Conservation (phyloP, 768 basidiomycete species). For the Rhodotorula paludigena region DNA sequence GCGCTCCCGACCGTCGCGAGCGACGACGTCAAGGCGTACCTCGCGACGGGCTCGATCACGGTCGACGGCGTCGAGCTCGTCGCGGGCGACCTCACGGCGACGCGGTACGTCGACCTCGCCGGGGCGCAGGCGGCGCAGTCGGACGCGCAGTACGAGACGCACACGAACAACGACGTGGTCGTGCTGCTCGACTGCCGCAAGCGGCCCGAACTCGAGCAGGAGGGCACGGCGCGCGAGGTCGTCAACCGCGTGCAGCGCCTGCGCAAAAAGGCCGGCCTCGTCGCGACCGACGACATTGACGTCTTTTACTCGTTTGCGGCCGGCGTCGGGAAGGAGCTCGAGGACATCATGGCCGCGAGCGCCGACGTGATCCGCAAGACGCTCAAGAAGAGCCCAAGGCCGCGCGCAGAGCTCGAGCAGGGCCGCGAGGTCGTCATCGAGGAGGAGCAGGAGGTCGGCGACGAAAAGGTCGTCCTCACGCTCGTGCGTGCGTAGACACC, state of each 20-base stretch:
- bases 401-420: constrained; percentile 22
- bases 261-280: constrained; percentile 89
- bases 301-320: constrained; percentile 77
- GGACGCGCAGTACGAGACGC: constrained; percentile 66
- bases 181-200: constrained; percentile 83
- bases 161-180: constrained; percentile 88
- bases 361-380: constrained; percentile 36
- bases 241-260: constrained; percentile 90
- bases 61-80: constrained; percentile 87
- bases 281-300: constrained; percentile 87
- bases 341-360: constrained; percentile 56
- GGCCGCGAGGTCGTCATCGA: constrained; percentile 28
- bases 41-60: constrained; percentile 65
- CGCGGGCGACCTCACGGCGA: constrained; percentile 83
- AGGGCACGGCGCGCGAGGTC: constrained; percentile 84
- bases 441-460: constrained; percentile 38
- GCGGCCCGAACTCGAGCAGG: constrained; percentile 75
- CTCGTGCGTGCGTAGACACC: constrained; percentile 28
- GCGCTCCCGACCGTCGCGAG: constrained; percentile 75
- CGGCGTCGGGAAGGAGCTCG: constrained; percentile 64
- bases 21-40: constrained; percentile 73
- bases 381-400: constrained; percentile 40
- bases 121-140: constrained; percentile 51
- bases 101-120: constrained; percentile 83
- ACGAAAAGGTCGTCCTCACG: constrained; percentile 36